These are phyloP conservation scores for Boletus reticulatus DNA, from an alignment of 768 basidiomycete species.

Conservation along the genomic window DNA sequence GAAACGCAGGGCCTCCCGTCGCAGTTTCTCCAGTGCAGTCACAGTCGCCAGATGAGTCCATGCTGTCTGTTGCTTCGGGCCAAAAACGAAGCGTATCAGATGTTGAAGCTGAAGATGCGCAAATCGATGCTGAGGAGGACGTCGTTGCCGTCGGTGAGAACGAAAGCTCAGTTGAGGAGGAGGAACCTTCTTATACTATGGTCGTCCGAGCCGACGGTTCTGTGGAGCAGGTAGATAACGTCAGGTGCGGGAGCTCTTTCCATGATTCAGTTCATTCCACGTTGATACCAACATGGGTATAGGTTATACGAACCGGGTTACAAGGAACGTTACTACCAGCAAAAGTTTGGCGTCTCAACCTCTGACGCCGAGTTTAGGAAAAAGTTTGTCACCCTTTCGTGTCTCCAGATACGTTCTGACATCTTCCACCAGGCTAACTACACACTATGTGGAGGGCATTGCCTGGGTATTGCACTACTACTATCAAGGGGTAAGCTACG, in stretches of 20 bases:
- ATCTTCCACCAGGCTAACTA: slow-evolving; percentile 57
- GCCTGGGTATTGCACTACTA: slow-evolving; percentile 97
- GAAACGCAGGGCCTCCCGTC: slow-evolving; percentile 23
- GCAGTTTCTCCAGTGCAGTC: slow-evolving; percentile 12
- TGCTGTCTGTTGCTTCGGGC: slow-evolving; percentile 19
- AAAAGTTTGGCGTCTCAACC: slow-evolving; percentile 82
- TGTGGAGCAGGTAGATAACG: slow-evolving; percentile 90
- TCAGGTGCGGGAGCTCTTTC: slow-evolving; percentile 60
- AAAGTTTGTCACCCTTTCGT: slow-evolving; percentile 47
- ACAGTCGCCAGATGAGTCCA: slow-evolving; percentile 22
- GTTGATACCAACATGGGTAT: slow-evolving; percentile 6
- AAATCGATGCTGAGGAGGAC: slow-evolving; percentile 28
- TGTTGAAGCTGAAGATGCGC: slow-evolving; percentile 41
- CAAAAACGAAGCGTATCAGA: slow-evolving; percentile 47
- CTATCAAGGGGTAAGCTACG: slow-evolving; percentile 84
- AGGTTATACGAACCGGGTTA: slow-evolving; percentile 98
- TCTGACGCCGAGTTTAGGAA: slow-evolving; percentile 72
- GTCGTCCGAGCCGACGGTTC: slow-evolving; percentile 90
- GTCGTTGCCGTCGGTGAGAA: slow-evolving; percentile 30
- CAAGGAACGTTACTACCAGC: slow-evolving; percentile 88
- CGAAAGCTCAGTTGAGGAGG: slow-evolving; percentile 45
- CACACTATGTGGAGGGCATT: slow-evolving; percentile 88
- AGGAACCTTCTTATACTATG: slow-evolving; percentile 52
- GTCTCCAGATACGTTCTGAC: slow-evolving; percentile 3
- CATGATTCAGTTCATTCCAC: not conserved